phyloP scores from a whole-genome alignment of 1,284 basidiomycete species.

The Cerioporus squamosus region DNA sequence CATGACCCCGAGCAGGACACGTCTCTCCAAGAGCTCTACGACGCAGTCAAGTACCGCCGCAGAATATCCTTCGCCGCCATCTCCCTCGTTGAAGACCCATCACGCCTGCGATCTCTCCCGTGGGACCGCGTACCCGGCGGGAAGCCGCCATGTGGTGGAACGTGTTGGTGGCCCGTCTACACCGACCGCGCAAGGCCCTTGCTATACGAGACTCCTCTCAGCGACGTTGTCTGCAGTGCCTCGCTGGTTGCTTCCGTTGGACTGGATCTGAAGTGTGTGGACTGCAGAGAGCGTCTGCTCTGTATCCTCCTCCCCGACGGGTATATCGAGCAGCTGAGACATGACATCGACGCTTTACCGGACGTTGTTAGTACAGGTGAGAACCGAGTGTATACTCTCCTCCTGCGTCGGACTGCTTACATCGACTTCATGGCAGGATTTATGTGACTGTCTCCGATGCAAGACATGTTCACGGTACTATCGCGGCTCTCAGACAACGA shows the following conservation, averaged over 20 bases:
- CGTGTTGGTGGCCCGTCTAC: slow-evolving; percentile 5
- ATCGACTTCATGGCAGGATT: no score
- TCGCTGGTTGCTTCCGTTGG: background rate
- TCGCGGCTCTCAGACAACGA: no score
- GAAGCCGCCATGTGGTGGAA: background rate
- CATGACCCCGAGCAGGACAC: slow-evolving; percentile 13
- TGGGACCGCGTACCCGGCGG: background rate
- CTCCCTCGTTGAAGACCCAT: background rate
- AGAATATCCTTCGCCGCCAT: background rate
- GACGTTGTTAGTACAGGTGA: no score
- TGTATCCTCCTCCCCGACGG: background rate
- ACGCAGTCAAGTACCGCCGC: slow-evolving; percentile 7
- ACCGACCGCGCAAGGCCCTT: background rate
- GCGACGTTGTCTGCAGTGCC: slow-evolving; percentile 1
- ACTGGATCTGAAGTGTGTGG: background rate
- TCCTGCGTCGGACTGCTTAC: no score
- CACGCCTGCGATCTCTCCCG: background rate
- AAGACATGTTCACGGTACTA: no score
- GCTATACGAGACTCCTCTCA: slow-evolving; percentile 1
- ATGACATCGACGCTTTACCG: slow-evolving; percentile 5
- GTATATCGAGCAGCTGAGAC: slow-evolving; percentile 3
- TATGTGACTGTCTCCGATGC: no score
- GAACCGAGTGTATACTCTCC: no score
- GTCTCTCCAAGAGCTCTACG: slow-evolving; percentile 8
- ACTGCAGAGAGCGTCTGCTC: background rate